These are phyloP conservation scores for Hymenoscyphus fructigenus DNA, from an alignment of 2,329 filamentous ascomycete genomes.

Conservation along the genomic window DNA sequence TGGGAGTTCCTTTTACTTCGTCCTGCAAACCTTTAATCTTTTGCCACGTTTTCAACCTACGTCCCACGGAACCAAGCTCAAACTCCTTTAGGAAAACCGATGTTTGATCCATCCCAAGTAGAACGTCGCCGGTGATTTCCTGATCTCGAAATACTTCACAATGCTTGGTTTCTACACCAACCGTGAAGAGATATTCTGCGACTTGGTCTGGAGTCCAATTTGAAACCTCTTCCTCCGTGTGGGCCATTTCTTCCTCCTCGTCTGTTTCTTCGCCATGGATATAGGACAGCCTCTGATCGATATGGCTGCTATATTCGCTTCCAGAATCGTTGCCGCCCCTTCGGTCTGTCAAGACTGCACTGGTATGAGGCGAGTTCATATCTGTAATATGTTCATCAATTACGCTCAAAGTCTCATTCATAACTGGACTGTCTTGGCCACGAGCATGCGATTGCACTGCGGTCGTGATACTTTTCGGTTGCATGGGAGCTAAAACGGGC, in stretches of 20 bases:
- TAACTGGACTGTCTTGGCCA: slow-evolving; percentile 69
- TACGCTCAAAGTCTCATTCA: slow-evolving; percentile 92
- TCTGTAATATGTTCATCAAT: slow-evolving; percentile 97
- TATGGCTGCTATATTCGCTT: slow-evolving; percentile 83
- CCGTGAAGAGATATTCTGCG: slow-evolving; percentile 82
- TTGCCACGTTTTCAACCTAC: slow-evolving; percentile 91
- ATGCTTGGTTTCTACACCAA: slow-evolving; percentile 82
- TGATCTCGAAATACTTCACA: slow-evolving; percentile 95
- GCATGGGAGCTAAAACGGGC: slow-evolving; percentile 34
- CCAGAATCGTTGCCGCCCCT: slow-evolving; percentile 69
- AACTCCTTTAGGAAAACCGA: slow-evolving; percentile 95
- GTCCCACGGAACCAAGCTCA: slow-evolving; percentile 85
- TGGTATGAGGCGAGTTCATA: slow-evolving; percentile 55
- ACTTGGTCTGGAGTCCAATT: slow-evolving; percentile 79
- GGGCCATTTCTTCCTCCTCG: slow-evolving; percentile 76
- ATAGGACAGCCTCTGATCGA: slow-evolving; percentile 79
- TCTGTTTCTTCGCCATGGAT: slow-evolving; percentile 95
- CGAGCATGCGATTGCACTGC: slow-evolving; percentile 46
- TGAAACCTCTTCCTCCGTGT: slow-evolving; percentile 72
- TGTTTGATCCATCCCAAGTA: slow-evolving; percentile 92
- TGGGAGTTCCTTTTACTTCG: slow-evolving; percentile 63
- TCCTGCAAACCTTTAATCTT: slow-evolving; percentile 92
- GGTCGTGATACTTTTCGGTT: slow-evolving; percentile 41
- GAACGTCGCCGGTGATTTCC: slow-evolving; percentile 90
- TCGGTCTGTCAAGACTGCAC: slow-evolving; percentile 47